Base-by-base conservation (phyloP, 441 rosid species). In the Hypseocharis bilobata region DNA sequence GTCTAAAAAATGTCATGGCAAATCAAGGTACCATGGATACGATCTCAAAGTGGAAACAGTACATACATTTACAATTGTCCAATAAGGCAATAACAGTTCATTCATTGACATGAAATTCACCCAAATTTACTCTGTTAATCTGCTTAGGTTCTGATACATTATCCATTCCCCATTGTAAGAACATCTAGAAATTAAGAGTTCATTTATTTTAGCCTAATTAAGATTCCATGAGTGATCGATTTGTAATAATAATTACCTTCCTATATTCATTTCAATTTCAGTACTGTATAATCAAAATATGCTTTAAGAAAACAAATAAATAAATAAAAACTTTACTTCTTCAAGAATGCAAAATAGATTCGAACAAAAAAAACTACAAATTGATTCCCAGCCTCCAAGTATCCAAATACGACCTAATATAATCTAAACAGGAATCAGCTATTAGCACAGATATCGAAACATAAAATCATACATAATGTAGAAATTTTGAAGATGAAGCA, bases 131-230 rank as follows among this genome's bases (percentile, higher is more conserved):
- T 54, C 59, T 30, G n/a, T 54, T 23, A 25, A 26, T 16, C 1
- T 54, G 26, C 27, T 10, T 54, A 7, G 10, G 16, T 23, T 54
- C 23, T 54, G 25, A 54, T 54, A 10, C 30, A 23, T 54, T 25
- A 16, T 25, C 59, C 59, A 23, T 54, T 13, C 17, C 57, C 30
- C 14, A 25, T 23, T 11, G 16, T 25, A 23, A 25, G 59, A 54
- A 51, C 27, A 51, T 22, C 56, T 10, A 51, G 26, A 51, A 11
- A 54, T 54, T 23, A 54, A 54, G 59, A 54, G 59, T 54, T 13
- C 16, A 4, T 17, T 54, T 51, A 11, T 20, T 27, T 22, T 6
- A 51, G 49, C 0, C 11, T 47, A 47, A 47, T 47, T 47, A 47
- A 47, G 54, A 19, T n/a, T n/a, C 3, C 13, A 1, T 49, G 22